phyloP scores from a whole-genome alignment of 352 stramenopile species.

The Phytopythium litorale region DNA sequence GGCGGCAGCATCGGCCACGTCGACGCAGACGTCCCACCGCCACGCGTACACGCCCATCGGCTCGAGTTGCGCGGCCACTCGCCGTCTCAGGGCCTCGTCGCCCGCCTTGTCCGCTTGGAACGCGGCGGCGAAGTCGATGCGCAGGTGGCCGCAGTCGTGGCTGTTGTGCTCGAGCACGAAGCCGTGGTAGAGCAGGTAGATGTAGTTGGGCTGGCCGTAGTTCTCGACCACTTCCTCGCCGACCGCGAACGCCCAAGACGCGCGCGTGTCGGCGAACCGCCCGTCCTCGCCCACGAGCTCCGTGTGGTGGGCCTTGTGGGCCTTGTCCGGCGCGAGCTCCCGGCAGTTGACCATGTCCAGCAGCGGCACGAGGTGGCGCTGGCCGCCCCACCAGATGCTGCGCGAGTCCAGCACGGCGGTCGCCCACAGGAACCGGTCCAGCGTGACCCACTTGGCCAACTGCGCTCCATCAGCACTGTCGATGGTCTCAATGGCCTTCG shows the following conservation, averaged over 20 bases:
- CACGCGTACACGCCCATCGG: constrained; percentile 5
- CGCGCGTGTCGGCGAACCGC: constrained; percentile 59
- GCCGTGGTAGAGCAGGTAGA: constrained; percentile 92
- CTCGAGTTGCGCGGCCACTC: constrained; percentile 5
- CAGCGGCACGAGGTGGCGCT: constrained; percentile 90
- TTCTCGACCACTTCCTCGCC: constrained; percentile 90
- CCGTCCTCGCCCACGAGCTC: constrained; percentile 16
- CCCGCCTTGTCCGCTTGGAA: background rate
- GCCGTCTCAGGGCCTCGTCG: background rate
- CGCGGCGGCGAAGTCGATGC: constrained; percentile 23
- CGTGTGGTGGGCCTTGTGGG: constrained; percentile 52
- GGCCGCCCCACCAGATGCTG: constrained; percentile 91
- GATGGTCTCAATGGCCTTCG: constrained; percentile 4
- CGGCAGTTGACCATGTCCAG: constrained; percentile 94
- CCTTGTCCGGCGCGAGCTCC: constrained; percentile 23
- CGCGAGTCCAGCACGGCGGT: constrained; percentile 87
- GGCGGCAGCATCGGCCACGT: background rate
- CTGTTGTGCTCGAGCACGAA: constrained; percentile 82
- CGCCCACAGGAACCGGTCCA: constrained; percentile 72
- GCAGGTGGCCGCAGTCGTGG: constrained; percentile 81
- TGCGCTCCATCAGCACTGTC: background rate
- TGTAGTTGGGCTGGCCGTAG: constrained; percentile 93
- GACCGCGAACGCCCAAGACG: constrained; percentile 55
- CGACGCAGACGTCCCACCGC: constrained; percentile 5
- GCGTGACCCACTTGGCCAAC: constrained; percentile 43